Conservation (phyloP, 805 yeast genomes). For the Sugiyamaella qingdaonensis region DNA sequence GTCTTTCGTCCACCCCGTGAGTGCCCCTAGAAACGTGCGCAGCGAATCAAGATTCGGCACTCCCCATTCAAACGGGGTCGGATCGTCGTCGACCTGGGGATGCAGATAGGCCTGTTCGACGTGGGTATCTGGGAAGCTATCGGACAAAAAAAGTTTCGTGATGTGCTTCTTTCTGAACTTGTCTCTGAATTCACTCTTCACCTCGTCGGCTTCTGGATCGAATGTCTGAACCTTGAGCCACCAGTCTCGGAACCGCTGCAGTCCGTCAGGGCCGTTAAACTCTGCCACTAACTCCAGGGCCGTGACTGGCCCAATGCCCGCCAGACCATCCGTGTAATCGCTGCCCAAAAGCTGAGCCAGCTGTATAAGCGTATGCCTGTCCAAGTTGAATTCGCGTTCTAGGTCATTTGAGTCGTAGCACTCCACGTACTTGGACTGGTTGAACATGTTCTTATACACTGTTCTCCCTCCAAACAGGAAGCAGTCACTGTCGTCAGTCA, state of each 20-base stretch:
- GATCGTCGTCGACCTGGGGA: slow-evolving; percentile 84
- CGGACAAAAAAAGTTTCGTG: slow-evolving; percentile 54
- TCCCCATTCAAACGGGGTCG: slow-evolving; percentile 84
- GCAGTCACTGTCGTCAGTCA: slow-evolving; percentile 97
- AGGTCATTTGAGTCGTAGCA: slow-evolving; percentile 62
- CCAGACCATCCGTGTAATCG: slow-evolving; percentile 90
- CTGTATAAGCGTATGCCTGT: slow-evolving; percentile 62
- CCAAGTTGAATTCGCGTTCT: slow-evolving; percentile 59
- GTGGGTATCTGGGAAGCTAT: slow-evolving; percentile 62
- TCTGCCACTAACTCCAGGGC: slow-evolving; percentile 89
- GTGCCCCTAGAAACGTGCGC: slow-evolving; percentile 60
- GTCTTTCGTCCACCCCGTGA: slow-evolving; percentile 75
- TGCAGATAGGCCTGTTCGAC: slow-evolving; percentile 69
- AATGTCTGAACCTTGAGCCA: slow-evolving; percentile 44
- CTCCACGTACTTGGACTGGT: slow-evolving; percentile 88
- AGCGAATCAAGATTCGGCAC: slow-evolving; percentile 77
- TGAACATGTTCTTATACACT: slow-evolving; percentile 89
- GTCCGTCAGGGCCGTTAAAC: slow-evolving; percentile 51
- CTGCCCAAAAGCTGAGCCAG: slow-evolving; percentile 85
- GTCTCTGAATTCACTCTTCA: slow-evolving; percentile 47
- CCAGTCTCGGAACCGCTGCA: slow-evolving; percentile 48
- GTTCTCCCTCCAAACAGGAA: slow-evolving; percentile 83
- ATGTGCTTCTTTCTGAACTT: slow-evolving; percentile 53
- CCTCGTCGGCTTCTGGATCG: slow-evolving; percentile 41
- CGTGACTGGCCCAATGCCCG: slow-evolving; percentile 90